These are phyloP conservation scores for Penicillium fimorum DNA, from an alignment of 495 filamentous ascomycete genomes.

Conservation along the genomic window DNA sequence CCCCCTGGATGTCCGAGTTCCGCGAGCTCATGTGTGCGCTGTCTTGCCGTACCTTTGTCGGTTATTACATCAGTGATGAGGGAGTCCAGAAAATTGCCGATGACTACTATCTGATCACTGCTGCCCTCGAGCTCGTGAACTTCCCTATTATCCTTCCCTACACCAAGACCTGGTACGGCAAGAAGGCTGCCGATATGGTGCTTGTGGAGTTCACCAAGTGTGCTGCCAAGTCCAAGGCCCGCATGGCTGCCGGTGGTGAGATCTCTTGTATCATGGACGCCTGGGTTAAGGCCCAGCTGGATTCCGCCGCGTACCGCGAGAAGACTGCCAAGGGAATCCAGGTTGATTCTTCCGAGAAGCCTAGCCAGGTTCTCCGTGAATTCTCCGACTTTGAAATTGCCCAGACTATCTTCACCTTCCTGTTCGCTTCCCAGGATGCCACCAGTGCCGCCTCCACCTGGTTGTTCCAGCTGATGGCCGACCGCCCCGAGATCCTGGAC, in stretches of 20 bases:
- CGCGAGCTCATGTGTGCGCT: slow-evolving; percentile 95
- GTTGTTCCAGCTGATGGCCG: slow-evolving; percentile 92
- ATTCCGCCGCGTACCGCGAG: slow-evolving; percentile 75
- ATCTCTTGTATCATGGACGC: slow-evolving; percentile 90
- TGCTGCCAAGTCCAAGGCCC: slow-evolving; percentile 86
- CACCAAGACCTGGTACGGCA: slow-evolving; percentile 96
- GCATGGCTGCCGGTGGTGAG: slow-evolving; percentile 88
- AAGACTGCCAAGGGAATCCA: slow-evolving; percentile 65
- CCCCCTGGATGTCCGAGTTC: slow-evolving; percentile 89
- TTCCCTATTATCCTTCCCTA: slow-evolving; percentile 97
- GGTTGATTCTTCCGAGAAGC: slow-evolving; percentile 73
- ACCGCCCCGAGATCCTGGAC: slow-evolving; percentile 87
- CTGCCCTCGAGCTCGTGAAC: slow-evolving; percentile 94
- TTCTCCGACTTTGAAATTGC: slow-evolving; percentile 93
- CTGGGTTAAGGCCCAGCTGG: slow-evolving; percentile 84
- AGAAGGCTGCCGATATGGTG: slow-evolving; percentile 92
- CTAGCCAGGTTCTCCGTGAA: slow-evolving; percentile 72
- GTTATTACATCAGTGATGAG: slow-evolving; percentile 88
- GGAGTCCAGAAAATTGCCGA: slow-evolving; percentile 92
- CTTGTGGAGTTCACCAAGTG: slow-evolving; percentile 87
- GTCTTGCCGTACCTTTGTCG: slow-evolving; percentile 93
- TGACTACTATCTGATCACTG: slow-evolving; percentile 95
- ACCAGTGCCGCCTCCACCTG: slow-evolving; percentile 91
- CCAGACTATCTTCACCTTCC: slow-evolving; percentile 94
- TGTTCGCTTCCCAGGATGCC: slow-evolving; percentile 97